Base-by-base conservation (phyloP, 495 filamentous ascomycete genomes). In the Copromyces sp. region DNA sequence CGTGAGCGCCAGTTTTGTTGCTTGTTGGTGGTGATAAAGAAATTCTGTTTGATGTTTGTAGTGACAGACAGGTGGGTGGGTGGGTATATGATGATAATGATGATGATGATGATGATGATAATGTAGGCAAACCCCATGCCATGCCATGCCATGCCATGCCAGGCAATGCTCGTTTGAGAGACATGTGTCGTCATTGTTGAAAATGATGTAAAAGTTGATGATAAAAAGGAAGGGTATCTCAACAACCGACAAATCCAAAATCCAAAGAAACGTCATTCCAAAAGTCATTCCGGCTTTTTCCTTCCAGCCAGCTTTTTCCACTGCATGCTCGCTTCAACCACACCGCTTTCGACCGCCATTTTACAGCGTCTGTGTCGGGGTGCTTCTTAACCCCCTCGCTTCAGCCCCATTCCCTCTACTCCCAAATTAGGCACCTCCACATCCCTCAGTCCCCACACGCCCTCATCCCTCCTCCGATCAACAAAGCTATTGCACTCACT, bases 401-500 rank as follows among this genome's bases (percentile, higher is more conserved):
- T 79, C 69, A 87, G 90, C 71, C 93, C 87, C 76, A 97, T 92
- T 53, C 89, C 90, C 72, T 99, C 95, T 40, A 98, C 93, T 6
- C 91, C 90, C 69, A 99, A 86, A 39, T 87, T 90, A 32, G 95
- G 95, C 37, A 94, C 95, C 81, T 99, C 95, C 61, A 99, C 92
- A 74, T 90, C 85, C 68, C 84, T 87, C 76, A 95, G 86, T 8
- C 82, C 83, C 9, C 93, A 89, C 16, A 97, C 91, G 68, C 95
- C 95, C 81, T 99, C 95, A 45, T 89, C 90, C 73, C 90, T 91
- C 72, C 95, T 87, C 38, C 95, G 87, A 39, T 97, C 93, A 68
- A 95, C 92, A 81, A 99, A 99, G 77, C 90, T 93, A 78, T 98
- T 94, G 82, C 91, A 94, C 80, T 99, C 95, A 35, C 86, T 86